Percentiles rank a stretch among this genome's conserved stretches.
These are phyloP conservation scores for Calonectria hawksworthii DNA, from an alignment of 2,329 filamentous ascomycete species.

Conservation along the genomic window DNA sequence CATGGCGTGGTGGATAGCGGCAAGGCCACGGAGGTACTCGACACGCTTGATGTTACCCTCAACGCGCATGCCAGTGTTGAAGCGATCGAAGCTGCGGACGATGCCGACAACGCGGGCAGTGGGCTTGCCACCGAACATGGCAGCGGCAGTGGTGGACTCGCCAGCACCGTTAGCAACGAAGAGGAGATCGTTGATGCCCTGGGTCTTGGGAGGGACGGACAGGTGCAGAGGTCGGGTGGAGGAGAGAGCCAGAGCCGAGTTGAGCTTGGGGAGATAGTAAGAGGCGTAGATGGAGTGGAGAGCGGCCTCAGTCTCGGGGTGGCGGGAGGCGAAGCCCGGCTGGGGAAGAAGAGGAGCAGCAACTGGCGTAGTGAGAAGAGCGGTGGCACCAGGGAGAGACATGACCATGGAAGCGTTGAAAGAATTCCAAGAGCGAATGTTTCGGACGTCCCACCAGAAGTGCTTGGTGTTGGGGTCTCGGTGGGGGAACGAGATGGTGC, in stretches of 20 bases:
- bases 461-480: slow-evolving; percentile 80
- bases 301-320: slow-evolving; percentile 83
- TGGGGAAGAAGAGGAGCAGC: slow-evolving; percentile 72
- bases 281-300: slow-evolving; percentile 82
- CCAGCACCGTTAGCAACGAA: slow-evolving; percentile 76
- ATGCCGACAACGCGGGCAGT: slow-evolving; percentile 79
- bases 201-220: slow-evolving; percentile 55
- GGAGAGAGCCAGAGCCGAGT: slow-evolving; percentile 83
- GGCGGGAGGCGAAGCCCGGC: slow-evolving; percentile 70
- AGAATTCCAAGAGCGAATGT: slow-evolving; percentile 84
- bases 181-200: slow-evolving; percentile 65
- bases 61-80: slow-evolving; percentile 94
- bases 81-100: slow-evolving; percentile 92
- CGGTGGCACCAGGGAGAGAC: slow-evolving; percentile 78
- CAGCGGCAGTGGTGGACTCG: slow-evolving; percentile 68
- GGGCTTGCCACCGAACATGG: slow-evolving; percentile 64
- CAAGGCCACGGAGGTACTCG: slow-evolving; percentile 88
- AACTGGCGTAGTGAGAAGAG: slow-evolving; percentile 80
- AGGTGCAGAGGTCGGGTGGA: slow-evolving; percentile 75
- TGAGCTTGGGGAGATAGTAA: slow-evolving; percentile 89
- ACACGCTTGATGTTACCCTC: slow-evolving; percentile 88
- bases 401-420: slow-evolving; percentile 83
- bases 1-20: slow-evolving; percentile 91
- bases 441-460: slow-evolving; percentile 97
- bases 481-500: slow-evolving; percentile 78